Evolutionary conservation across 352 stramenopile species (phyloP).

Genomic region (Phytophthora pini): DNA sequence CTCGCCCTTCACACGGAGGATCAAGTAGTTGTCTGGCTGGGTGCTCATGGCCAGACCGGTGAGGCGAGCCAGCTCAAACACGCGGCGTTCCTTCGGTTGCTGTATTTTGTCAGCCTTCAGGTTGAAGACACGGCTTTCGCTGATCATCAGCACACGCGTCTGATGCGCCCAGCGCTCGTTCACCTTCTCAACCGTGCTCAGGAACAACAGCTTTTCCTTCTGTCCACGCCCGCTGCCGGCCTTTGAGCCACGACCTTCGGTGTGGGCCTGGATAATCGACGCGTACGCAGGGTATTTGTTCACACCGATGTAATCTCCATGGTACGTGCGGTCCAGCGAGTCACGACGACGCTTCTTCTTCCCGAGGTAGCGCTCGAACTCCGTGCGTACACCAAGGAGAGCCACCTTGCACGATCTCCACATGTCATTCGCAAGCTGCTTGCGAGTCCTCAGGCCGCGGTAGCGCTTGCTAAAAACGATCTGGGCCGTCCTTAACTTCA

Average conservation of each 20-base stretch:
- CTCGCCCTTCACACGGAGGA: constrained; percentile 79
- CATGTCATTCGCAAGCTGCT: constrained; percentile 70
- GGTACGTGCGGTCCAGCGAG: constrained; percentile 76
- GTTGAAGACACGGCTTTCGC: constrained; percentile 82
- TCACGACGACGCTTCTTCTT: constrained; percentile 89
- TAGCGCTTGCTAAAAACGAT: constrained; percentile 83
- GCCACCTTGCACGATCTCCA: constrained; percentile 77
- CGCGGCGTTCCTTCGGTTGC: constrained; percentile 81
- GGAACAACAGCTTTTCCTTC: constrained; percentile 75
- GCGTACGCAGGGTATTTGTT: constrained; percentile 74
- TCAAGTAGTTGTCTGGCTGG: constrained; percentile 83
- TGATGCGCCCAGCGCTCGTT: constrained; percentile 88
- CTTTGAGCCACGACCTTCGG: constrained; percentile 34
- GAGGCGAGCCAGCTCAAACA: constrained; percentile 68
- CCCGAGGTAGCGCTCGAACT: constrained; percentile 85
- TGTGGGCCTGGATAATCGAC: constrained; percentile 66
- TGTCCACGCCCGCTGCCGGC: constrained; percentile 24
- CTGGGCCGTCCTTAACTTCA: constrained; percentile 65
- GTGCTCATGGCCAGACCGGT: constrained; percentile 75
- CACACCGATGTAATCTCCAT: constrained; percentile 82
- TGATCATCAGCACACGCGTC: constrained; percentile 76
- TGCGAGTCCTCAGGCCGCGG: constrained; percentile 76
- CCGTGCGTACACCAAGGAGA: constrained; percentile 77
- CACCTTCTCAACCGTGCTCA: constrained; percentile 76
- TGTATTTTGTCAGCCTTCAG: constrained; percentile 87